A percentile compares a stretch with the other conserved stretches of the same genome.
These are phyloP conservation scores for Cryptosporidium bovis DNA, from an alignment of 169 alveolate genomes.

Conservation along the genomic window DNA sequence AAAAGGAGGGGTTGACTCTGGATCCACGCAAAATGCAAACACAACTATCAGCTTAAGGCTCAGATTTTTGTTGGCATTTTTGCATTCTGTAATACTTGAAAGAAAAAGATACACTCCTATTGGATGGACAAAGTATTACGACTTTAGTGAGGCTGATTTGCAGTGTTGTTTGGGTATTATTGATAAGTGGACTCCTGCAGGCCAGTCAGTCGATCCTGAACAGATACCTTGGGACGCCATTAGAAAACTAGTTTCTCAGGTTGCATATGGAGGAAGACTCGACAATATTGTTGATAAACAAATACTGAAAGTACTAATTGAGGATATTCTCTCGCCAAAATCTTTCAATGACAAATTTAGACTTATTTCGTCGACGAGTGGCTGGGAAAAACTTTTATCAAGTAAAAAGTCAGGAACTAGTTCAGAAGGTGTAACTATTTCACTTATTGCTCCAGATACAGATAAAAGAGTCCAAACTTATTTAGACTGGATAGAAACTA, in stretches of 20 bases:
- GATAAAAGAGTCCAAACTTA: slow-evolving; percentile 12
- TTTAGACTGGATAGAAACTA: slow-evolving; percentile 29
- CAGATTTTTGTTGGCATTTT: slow-evolving; percentile 94
- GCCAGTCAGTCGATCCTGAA: slow-evolving; percentile 89
- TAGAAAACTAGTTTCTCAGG: slow-evolving; percentile 90
- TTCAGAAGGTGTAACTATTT: slow-evolving; percentile 72
- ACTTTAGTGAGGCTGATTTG: slow-evolving; percentile 97
- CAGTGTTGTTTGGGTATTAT: slow-evolving; percentile 72
- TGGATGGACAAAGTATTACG: slow-evolving; percentile 97
- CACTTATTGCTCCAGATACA: slow-evolving; percentile 49
- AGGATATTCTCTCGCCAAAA: slow-evolving; percentile 87
- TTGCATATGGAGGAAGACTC: slow-evolving; percentile 96
- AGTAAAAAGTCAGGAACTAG: slow-evolving; percentile 30
- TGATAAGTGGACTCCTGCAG: slow-evolving; percentile 44
- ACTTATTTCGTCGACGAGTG: slow-evolving; percentile 76
- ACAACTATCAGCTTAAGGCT: slow-evolving; percentile 76
- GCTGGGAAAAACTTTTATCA: slow-evolving; percentile 74
- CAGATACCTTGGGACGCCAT: slow-evolving; percentile 98
- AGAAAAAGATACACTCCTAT: slow-evolving; percentile 95
- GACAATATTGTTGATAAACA: slow-evolving; percentile 95
- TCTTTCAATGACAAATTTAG: slow-evolving; percentile 84
- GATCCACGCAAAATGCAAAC: neutral
- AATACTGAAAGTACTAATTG: slow-evolving; percentile 89
- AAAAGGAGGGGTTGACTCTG: slow-evolving; percentile 60
- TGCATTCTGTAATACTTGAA: slow-evolving; percentile 97